phyloP scores from a whole-genome alignment of 306 rosid genomes.

The Quillaja saponaria region DNA sequence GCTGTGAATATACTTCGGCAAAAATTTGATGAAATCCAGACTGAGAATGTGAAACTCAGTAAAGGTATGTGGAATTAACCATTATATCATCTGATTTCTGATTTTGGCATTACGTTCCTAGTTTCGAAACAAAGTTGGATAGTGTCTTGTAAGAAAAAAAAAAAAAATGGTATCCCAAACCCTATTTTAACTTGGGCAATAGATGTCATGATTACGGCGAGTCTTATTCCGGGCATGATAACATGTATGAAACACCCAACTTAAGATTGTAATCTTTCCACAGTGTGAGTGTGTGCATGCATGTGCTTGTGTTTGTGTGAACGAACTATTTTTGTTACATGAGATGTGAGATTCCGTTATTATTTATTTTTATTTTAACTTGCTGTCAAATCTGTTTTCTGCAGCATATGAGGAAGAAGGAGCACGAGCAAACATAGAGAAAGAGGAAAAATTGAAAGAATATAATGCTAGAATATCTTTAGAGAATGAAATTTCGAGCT shows the following conservation, averaged over 20 bases:
- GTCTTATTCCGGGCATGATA: no score
- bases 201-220: no score
- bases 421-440: slow-evolving; percentile 37
- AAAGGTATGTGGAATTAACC: slow-evolving; percentile 39
- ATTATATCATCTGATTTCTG: neutral
- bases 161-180: no score
- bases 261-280: no score
- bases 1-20: slow-evolving; percentile 55
- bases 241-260: no score
- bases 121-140: no score
- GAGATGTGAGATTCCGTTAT: neutral
- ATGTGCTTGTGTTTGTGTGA: no score
- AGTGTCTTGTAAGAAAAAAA: no score
- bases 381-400: neutral
- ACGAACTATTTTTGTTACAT: neutral
- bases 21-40: slow-evolving; percentile 32
- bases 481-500: slow-evolving; percentile 48
- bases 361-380: neutral
- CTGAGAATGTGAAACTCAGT: slow-evolving; percentile 40
- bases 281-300: neutral
- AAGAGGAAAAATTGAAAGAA: slow-evolving; percentile 49
- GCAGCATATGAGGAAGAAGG: slow-evolving; percentile 49
- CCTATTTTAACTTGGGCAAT: no score
- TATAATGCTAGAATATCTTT: slow-evolving; percentile 48
- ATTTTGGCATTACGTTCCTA: no score